Base-by-base conservation (phyloP, 2,329 filamentous ascomycete genomes). In the Colletotrichum sp. region DNA sequence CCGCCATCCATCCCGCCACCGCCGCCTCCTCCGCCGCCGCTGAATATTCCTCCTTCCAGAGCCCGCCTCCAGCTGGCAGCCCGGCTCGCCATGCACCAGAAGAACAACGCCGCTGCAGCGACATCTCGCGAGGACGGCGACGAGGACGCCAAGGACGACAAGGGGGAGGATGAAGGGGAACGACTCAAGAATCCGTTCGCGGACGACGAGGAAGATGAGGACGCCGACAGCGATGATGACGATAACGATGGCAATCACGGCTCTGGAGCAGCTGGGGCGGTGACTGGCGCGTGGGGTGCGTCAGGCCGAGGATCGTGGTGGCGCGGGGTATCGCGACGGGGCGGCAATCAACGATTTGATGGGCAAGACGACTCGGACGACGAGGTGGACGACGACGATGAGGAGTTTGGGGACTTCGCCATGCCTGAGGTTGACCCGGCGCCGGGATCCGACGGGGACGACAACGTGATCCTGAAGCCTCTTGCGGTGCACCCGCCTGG, bases 31-130 rank as follows among this genome's bases (percentile, higher is more conserved):
- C 94, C 92, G 26, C 93, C 95, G 36, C 95, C 96, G 15, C 88
- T 98, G 81, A 97, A 96, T 83, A 93, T 96, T 44, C 93, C 95
- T 1, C 96, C 96, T 3, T 98, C 95, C 9, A 92, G 96, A 68
- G 96, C 96, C 9, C 92, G 96, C 67, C 90, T 95, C 71, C 95
- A 98, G 84, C 91, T 99, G n/a, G 96, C 96, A n/a, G 95, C 95
- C 15, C 92, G 96, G 15, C 89, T 99, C 81, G 92, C 95, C 3
- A 91, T 94, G 85, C 94, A 95, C 79, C 92, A 93, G 79, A 93
- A 95, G 83, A 91, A 92, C 78, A 88, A 85, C 62, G 86, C 87
- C 26, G 85, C 88, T 8, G 85, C 87, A 28, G 86, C 85, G 3
- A 80, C 88, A 3, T 85, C 85, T 2, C 79, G 85, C 5, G 83